Conservation (phyloP, 192 early-diverging fungal species). For the Podila clonocystis region DNA sequence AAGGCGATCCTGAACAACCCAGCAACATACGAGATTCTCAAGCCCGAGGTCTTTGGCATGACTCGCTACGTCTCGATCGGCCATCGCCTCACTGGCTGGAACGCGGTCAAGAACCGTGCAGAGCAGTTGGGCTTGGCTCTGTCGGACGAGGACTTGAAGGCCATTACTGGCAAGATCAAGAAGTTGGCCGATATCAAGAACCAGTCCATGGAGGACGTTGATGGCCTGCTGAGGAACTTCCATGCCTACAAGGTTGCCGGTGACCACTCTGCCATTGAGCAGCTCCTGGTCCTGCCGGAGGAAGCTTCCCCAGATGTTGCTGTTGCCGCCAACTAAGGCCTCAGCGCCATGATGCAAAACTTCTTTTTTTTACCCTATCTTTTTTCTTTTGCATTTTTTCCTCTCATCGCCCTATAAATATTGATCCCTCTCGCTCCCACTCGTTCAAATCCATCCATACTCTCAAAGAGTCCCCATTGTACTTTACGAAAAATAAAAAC, state of each 20-base stretch:
- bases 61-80: slow-evolving; percentile 97
- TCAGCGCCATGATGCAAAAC: background rate
- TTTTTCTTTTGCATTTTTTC: slow-evolving; percentile 1
- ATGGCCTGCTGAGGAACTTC: slow-evolving; percentile 80
- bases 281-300: slow-evolving; percentile 38
- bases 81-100: slow-evolving; percentile 98
- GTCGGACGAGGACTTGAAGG: slow-evolving; percentile 92
- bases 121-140: slow-evolving; percentile 88
- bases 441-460: too few species aligned
- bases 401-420: too few species aligned
- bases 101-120: slow-evolving; percentile 98
- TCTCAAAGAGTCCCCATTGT: too few species aligned
- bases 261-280: slow-evolving; percentile 51
- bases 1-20: slow-evolving; percentile 99
- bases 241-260: slow-evolving; percentile 75
- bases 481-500: too few species aligned
- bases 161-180: slow-evolving; percentile 95
- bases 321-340: slow-evolving; percentile 12
- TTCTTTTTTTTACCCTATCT: background rate
- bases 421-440: too few species aligned
- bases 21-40: slow-evolving; percentile 97
- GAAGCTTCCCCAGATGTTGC: slow-evolving; percentile 1
- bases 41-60: slow-evolving; percentile 99
- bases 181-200: slow-evolving; percentile 93
- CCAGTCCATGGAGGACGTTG: slow-evolving; percentile 93